phyloP scores from a whole-genome alignment of 2,329 filamentous ascomycete species.

The Hypomyces rosellus region DNA sequence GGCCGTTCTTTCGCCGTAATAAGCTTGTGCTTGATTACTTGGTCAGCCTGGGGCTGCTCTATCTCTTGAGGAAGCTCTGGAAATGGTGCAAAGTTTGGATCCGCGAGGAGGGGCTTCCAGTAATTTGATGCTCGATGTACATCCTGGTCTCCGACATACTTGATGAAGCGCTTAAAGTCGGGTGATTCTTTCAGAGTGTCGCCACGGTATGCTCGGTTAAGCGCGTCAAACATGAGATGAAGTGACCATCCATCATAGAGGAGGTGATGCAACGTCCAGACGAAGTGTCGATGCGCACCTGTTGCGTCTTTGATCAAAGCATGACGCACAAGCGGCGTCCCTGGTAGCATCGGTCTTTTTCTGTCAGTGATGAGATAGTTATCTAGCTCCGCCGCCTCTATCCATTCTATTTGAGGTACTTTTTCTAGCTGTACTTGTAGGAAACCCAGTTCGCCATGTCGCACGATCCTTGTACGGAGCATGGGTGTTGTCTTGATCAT shows the following conservation, averaged over 20 bases:
- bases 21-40: neutral
- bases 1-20: neutral
- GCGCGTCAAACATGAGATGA: neutral
- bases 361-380: neutral
- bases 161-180: neutral
- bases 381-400: too few relatives aligned
- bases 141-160: neutral
- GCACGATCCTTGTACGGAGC: too few relatives aligned
- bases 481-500: too few relatives aligned
- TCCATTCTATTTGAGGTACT: too few relatives aligned
- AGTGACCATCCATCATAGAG: constrained; percentile 5
- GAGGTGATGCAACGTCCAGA: constrained; percentile 5
- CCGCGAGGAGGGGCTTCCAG: neutral
- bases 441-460: too few relatives aligned
- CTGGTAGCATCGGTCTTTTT: neutral
- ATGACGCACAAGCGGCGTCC: constrained; percentile 2
- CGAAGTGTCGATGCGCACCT: neutral
- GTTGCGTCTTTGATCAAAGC: neutral
- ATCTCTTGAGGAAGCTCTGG: neutral
- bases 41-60: neutral
- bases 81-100: neutral
- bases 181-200: neutral
- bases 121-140: neutral
- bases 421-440: too few relatives aligned
- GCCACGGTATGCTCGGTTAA: neutral